These are phyloP conservation scores for Hanseniaspora opuntiae DNA, from an alignment of 805 yeast genomes.

Conservation along the genomic window DNA sequence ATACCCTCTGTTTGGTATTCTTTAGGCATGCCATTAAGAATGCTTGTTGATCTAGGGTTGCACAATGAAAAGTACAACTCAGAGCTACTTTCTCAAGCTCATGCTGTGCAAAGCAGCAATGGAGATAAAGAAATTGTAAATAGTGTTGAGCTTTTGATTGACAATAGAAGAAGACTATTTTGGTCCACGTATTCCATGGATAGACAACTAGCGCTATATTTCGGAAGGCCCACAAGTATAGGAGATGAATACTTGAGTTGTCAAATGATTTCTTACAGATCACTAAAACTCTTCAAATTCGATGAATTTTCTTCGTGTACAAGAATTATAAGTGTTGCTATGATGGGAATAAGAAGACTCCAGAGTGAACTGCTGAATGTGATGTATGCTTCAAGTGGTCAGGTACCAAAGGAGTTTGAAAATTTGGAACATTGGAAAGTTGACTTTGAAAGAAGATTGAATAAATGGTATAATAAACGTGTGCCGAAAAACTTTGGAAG, in stretches of 20 bases:
- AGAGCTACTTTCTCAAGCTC: neutral
- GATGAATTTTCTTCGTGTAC: neutral
- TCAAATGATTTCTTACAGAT: conserved; percentile 38
- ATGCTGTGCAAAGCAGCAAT: too few relatives aligned
- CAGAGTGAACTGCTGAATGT: conserved; percentile 68
- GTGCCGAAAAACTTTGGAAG: conserved; percentile 43
- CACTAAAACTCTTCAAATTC: neutral
- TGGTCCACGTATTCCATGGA: conserved; percentile 86
- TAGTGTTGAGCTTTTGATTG: conserved; percentile 45
- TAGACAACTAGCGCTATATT: conserved; percentile 70
- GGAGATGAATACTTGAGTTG: conserved; percentile 69
- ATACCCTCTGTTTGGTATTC: conserved; percentile 90
- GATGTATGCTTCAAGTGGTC: conserved; percentile 52
- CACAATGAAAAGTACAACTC: conserved; percentile 47
- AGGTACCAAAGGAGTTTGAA: conserved; percentile 50
- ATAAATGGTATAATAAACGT: conserved; percentile 43
- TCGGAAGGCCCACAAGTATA: conserved; percentile 79
- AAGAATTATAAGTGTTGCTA: conserved; percentile 46
- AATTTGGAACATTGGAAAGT: conserved; percentile 50
- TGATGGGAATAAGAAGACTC: conserved; percentile 55
- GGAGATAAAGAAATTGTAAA: conserved; percentile 2
- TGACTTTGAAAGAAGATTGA: conserved; percentile 38
- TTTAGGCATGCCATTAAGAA: conserved; percentile 62
- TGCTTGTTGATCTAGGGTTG: conserved; percentile 72
- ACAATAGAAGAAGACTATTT: conserved; percentile 60